Evolutionary conservation across 768 basidiomycete species (phyloP).

Genomic region (Glaciozyma antarctica): DNA sequence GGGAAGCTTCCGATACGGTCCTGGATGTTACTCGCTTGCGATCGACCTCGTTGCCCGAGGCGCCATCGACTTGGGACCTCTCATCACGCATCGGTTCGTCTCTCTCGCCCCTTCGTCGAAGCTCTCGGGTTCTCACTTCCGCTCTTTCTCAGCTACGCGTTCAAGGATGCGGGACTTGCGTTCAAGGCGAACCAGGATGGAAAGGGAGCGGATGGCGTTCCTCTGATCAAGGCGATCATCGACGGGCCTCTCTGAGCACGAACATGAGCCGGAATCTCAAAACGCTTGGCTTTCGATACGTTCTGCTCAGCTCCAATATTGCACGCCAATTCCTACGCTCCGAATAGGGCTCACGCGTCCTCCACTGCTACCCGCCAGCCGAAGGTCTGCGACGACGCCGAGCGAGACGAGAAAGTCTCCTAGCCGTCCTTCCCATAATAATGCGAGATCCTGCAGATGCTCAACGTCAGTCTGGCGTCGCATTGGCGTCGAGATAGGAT

Average conservation of each 20-base stretch:
- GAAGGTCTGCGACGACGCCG: conserved; percentile 80
- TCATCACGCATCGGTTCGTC: conserved; percentile 66
- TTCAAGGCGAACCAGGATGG: conserved; percentile 73
- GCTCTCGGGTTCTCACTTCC: not conserved
- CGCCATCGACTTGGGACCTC: conserved; percentile 72
- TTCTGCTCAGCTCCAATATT: conserved; percentile 3
- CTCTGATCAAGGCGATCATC: conserved; percentile 58
- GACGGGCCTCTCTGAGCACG: conserved; percentile 4
- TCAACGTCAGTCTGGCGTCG: not conserved
- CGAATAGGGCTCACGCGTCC: conserved; percentile 18
- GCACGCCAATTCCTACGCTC: conserved; percentile 20
- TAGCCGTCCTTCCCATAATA: conserved; percentile 90
- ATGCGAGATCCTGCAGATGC: conserved; percentile 59
- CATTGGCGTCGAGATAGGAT: not conserved
- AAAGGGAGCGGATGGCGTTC: conserved; percentile 74
- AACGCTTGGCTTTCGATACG: not conserved
- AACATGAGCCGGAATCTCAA: not conserved
- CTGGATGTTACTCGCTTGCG: conserved; percentile 75
- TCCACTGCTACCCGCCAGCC: conserved; percentile 10
- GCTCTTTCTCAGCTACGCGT: conserved; percentile 51
- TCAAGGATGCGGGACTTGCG: conserved; percentile 65
- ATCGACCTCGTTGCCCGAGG: conserved; percentile 74
- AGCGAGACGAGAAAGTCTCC: conserved; percentile 79
- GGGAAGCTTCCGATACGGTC: conserved; percentile 72
- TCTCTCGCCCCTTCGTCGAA: not conserved